These are phyloP conservation scores for Hypoxylon lienhwacheense DNA, from an alignment of 495 filamentous ascomycete species.

Conservation along the genomic window DNA sequence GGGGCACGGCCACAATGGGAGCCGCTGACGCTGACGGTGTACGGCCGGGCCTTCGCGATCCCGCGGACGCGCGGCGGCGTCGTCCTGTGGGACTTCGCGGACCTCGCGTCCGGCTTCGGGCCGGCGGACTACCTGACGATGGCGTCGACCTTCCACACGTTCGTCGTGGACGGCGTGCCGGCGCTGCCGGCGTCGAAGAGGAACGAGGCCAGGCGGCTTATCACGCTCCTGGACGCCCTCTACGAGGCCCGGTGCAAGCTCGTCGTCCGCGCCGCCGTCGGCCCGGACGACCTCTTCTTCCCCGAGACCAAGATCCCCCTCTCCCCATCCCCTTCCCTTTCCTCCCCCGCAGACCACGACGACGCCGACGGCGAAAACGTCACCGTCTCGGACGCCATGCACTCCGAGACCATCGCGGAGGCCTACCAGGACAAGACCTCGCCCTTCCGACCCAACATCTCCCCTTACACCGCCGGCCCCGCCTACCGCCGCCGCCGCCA, in stretches of 20 bases:
- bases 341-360: conserved; percentile 5
- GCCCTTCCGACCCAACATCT: conserved; percentile 73
- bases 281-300: conserved; percentile 70
- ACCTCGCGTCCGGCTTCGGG: conserved; percentile 62
- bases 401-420: conserved; percentile 69
- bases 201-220: conserved; percentile 72
- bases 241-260: conserved; percentile 72
- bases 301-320: conserved; percentile 48
- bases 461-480: conserved; percentile 55
- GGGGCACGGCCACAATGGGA: conserved; percentile 48
- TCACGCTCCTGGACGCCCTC: conserved; percentile 69
- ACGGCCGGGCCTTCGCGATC: conserved; percentile 59
- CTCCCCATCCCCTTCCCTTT: too few relatives aligned
- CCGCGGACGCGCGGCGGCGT: conserved; percentile 52
- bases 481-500: too few relatives aligned
- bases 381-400: conserved; percentile 56
- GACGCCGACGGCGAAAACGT: conserved; percentile 20
- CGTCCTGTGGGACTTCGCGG: conserved; percentile 59
- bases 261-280: conserved; percentile 56
- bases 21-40: conserved; percentile 55
- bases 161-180: conserved; percentile 64
- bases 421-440: conserved; percentile 69
- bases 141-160: conserved; percentile 68
- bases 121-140: conserved; percentile 74
- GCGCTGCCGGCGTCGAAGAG: conserved; percentile 60